Base-by-base conservation (phyloP, 495 filamentous ascomycete genomes). In the Lichenothelia convexa region DNA sequence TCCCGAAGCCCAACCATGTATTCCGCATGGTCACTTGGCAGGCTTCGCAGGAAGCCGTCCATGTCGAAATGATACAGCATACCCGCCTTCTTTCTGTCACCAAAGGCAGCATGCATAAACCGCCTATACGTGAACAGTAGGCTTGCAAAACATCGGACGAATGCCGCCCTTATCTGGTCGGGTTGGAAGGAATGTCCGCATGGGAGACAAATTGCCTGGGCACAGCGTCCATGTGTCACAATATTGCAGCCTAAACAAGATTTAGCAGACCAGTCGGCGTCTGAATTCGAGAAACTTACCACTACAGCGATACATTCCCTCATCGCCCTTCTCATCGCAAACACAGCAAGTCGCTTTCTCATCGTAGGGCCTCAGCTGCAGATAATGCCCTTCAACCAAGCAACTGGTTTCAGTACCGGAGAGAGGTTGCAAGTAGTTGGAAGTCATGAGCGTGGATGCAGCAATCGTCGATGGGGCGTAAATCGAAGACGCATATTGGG, bases 391-490 rank as follows among this genome's bases (percentile, higher is more conserved):
- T 57, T 97, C 89, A 3, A 84, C 73, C 89, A 87, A 95, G 41
- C 76, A 73, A 3, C 71, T 84, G 21, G 73, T 86, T 24, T 92
- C 83, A 2, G 79, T 81, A 47, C 93, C 91, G 23, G 70, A 64
- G 5, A 93, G 80, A 2, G 80, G 83, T 49, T 92, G 84, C 43
- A 81, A 63, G 32, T 82, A 62, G 58, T 91, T 71, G 50, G 84
- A 82, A 9, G 89, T 87, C 71, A 97, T 93, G 48, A 97, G 76
- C 0, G 89, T 97, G 11, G 84, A 93, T n/a, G 89, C 89, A 21
- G 89, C 89, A n/a, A 95, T 67, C 7, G 89, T 97, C 12, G 86
- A 93, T 47, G 87, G 82, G 2, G 89, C 89, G 57, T 94, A 97
- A 2, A 86, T 82, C 2, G 87, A 94, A 1, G 89, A 87, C 2